Percentiles rank a stretch among this genome's conserved stretches.
These are phyloP conservation scores for Wickerhamiella spandovensis DNA, from an alignment of 805 yeast species.

Conservation along the genomic window DNA sequence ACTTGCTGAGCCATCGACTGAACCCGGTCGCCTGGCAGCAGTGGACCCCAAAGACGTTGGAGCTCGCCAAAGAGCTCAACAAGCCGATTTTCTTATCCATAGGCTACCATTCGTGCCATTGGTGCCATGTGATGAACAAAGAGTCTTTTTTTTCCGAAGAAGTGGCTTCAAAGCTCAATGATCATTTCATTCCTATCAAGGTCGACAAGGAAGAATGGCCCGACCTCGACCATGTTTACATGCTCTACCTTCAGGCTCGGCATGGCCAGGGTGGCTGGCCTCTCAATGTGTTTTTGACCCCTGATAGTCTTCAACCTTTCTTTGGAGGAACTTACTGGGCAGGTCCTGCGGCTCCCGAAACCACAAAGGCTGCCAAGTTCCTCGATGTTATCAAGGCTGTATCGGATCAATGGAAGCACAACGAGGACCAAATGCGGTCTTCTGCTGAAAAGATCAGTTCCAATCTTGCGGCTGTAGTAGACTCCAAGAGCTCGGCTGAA, in stretches of 20 bases:
- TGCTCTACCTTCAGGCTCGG: conserved; percentile 27
- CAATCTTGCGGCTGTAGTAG: conserved; percentile 17
- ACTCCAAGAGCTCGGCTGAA: conserved; percentile 14
- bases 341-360: conserved; percentile 19
- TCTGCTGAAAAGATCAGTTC: conserved; percentile 18
- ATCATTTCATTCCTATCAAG: conserved; percentile 25
- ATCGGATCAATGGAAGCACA: conserved; percentile 21
- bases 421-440: conserved; percentile 18
- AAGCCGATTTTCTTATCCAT: conserved; percentile 27
- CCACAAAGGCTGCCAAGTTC: conserved; percentile 15
- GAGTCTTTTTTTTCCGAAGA: conserved; percentile 21
- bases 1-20: conserved; percentile 17
- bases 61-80: conserved; percentile 20
- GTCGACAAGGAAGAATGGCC: conserved; percentile 29
- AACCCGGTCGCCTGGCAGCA: conserved; percentile 29
- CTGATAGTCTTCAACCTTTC: conserved; percentile 24
- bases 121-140: conserved; percentile 28
- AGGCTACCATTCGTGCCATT: conserved; percentile 28
- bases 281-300: conserved; percentile 26
- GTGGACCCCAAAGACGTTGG: conserved; percentile 24
- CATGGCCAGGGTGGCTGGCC: conserved; percentile 31
- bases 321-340: conserved; percentile 30
- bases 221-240: conserved; percentile 28
- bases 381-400: conserved; percentile 22
- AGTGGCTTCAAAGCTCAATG: conserved; percentile 22